A percentile compares a stretch with the other conserved stretches of the same genome.
phyloP scores from a whole-genome alignment of 805 yeast genomes.

The Jamesozyma jinghongensis region DNA sequence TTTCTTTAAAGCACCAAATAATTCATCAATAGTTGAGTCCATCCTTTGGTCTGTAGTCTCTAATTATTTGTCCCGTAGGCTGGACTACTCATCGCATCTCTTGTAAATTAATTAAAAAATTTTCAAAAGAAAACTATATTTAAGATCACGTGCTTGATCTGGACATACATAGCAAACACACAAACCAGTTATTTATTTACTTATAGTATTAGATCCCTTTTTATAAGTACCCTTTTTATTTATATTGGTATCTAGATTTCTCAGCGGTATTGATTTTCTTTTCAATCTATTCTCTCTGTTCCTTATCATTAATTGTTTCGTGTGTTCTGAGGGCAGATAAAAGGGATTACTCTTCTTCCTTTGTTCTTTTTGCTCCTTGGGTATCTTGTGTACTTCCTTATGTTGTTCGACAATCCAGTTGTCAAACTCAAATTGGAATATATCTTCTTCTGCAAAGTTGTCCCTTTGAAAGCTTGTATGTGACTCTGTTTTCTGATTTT shows the following conservation, averaged over 20 bases:
- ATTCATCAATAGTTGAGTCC: slow-evolving; percentile 12
- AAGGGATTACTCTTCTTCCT: slow-evolving; percentile 5
- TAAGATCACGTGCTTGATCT: not conserved
- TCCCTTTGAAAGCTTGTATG: no score
- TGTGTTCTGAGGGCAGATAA: slow-evolving; percentile 6
- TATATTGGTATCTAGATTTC: not conserved
- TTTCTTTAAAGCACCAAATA: slow-evolving; percentile 13
- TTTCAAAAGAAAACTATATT: not conserved
- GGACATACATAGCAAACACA: no score
- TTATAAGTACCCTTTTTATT: not conserved
- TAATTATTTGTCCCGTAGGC: no score
- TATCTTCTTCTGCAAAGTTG: no score
- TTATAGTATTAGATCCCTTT: no score
- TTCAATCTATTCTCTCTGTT: not conserved
- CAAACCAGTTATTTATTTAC: no score
- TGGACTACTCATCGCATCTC: not conserved
- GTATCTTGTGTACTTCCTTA: no score
- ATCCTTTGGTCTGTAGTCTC: not conserved
- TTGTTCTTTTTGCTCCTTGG: no score
- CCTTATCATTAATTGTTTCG: slow-evolving; percentile 1
- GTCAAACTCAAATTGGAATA: no score
- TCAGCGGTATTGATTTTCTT: not conserved
- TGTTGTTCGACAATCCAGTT: no score
- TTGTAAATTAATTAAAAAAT: not conserved
- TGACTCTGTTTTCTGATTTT: no score